Percentiles rank a stretch among this genome's conserved stretches.
These are phyloP conservation scores for Ascochyta fabae DNA, from an alignment of 2,329 filamentous ascomycete genomes.

Conservation along the genomic window DNA sequence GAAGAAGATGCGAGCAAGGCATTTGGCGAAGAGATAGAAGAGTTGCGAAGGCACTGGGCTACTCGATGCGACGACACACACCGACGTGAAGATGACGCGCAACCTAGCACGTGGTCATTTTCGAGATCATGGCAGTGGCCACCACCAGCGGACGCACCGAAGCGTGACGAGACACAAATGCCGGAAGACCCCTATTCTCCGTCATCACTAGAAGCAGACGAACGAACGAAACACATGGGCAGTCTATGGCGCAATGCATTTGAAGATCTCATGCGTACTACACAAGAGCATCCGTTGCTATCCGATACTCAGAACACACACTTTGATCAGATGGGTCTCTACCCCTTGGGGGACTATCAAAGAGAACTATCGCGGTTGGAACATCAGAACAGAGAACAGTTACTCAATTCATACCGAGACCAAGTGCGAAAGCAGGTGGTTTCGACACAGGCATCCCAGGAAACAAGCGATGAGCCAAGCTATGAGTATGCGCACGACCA, in stretches of 20 bases:
- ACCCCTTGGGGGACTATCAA: conserved; percentile 5
- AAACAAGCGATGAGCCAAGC: conserved; percentile 35
- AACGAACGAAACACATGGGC: conserved; percentile 44
- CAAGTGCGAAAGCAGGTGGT: not conserved
- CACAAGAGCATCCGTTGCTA: conserved; percentile 11
- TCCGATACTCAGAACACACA: conserved; percentile 15
- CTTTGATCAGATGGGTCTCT: conserved; percentile 21
- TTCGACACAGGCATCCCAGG: not conserved
- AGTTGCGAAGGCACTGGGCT: conserved; percentile 12
- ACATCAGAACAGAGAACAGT: not conserved
- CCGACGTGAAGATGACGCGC: not conserved
- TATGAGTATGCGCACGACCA: conserved; percentile 45
- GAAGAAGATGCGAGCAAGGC: conserved; percentile 14
- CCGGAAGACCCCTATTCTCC: conserved; percentile 57
- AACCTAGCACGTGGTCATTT: conserved; percentile 17
- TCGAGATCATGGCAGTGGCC: conserved; percentile 32
- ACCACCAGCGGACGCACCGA: conserved; percentile 20
- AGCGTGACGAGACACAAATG: not conserved
- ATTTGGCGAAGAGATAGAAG: conserved; percentile 12
- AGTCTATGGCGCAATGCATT: conserved; percentile 64
- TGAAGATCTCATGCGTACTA: conserved; percentile 62
- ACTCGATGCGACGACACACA: conserved; percentile 3
- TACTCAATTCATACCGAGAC: not conserved
- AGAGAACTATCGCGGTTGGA: conserved; percentile 10
- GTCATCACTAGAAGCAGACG: conserved; percentile 58